phyloP scores from a whole-genome alignment of 805 yeast genomes.

The Candida broadrunensis region DNA sequence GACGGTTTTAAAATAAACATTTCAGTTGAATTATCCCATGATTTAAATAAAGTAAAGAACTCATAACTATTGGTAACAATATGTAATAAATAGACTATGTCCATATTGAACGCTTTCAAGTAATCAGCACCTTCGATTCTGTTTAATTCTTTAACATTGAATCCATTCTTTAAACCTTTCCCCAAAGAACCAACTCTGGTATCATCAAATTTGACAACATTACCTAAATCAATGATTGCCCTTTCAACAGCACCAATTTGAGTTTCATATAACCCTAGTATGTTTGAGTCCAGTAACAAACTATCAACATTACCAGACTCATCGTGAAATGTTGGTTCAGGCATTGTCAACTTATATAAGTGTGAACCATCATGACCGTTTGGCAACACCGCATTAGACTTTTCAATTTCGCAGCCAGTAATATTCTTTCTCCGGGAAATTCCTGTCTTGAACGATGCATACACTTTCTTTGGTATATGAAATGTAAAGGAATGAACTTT shows the following conservation, averaged over 20 bases:
- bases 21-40: slow-evolving; percentile 52
- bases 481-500: slow-evolving; percentile 72
- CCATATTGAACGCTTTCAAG: slow-evolving; percentile 52
- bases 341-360: slow-evolving; percentile 64
- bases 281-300: slow-evolving; percentile 56
- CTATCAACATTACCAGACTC: slow-evolving; percentile 60
- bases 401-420: slow-evolving; percentile 54
- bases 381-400: slow-evolving; percentile 63
- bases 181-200: slow-evolving; percentile 80
- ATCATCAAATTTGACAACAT: slow-evolving; percentile 66
- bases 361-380: slow-evolving; percentile 55
- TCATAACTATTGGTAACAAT: slow-evolving; percentile 72
- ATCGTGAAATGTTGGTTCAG: slow-evolving; percentile 57
- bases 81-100: slow-evolving; percentile 65
- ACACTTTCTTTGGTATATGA: slow-evolving; percentile 72
- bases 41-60: slow-evolving; percentile 62
- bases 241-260: slow-evolving; percentile 66
- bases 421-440: slow-evolving; percentile 36
- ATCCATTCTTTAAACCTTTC: slow-evolving; percentile 81
- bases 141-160: slow-evolving; percentile 57
- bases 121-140: slow-evolving; percentile 50
- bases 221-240: slow-evolving; percentile 76
- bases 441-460: slow-evolving; percentile 58
- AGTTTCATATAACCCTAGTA: slow-evolving; percentile 75
- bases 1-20: slow-evolving; percentile 70